These are phyloP conservation scores for Caloboletus firmus DNA, from an alignment of 1,284 basidiomycete genomes.

Conservation along the genomic window DNA sequence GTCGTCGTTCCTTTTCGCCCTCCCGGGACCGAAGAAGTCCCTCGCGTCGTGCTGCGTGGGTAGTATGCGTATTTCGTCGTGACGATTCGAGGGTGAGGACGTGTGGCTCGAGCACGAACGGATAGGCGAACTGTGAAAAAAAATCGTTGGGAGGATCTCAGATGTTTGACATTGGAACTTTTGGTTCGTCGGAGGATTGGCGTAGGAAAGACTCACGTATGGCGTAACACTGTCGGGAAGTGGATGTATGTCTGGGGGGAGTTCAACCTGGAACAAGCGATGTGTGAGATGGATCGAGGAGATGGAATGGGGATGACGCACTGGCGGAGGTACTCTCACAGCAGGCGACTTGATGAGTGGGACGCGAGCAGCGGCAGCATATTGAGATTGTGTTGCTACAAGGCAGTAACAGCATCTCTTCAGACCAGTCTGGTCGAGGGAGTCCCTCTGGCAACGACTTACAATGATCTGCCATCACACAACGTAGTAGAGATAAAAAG, in stretches of 20 bases:
- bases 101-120: constrained; percentile 87
- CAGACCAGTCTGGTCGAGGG: not conserved
- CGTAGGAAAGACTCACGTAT: constrained; percentile 59
- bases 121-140: constrained; percentile 74
- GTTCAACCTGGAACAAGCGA: constrained; percentile 56
- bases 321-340: constrained; percentile 79
- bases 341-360: constrained; percentile 91
- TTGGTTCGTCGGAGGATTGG: too few relatives aligned
- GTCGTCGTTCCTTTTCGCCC: constrained; percentile 74
- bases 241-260: constrained; percentile 89
- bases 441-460: constrained; percentile 11
- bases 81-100: constrained; percentile 72
- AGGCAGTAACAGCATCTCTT: not conserved
- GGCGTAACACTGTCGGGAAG: constrained; percentile 84
- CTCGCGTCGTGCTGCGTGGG: constrained; percentile 65
- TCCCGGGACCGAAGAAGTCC: constrained; percentile 69
- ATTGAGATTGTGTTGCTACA: constrained; percentile 49
- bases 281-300: not conserved
- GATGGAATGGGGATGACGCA: constrained; percentile 38
- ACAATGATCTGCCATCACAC: constrained; percentile 24
- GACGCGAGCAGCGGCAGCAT: constrained; percentile 69
- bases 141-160: too few relatives aligned
- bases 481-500: not conserved
- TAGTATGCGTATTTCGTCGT: constrained; percentile 62
- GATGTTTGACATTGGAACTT: too few relatives aligned